Evolutionary conservation across 441 rosid species (phyloP).

Genomic region (Brassica hybrid): DNA sequence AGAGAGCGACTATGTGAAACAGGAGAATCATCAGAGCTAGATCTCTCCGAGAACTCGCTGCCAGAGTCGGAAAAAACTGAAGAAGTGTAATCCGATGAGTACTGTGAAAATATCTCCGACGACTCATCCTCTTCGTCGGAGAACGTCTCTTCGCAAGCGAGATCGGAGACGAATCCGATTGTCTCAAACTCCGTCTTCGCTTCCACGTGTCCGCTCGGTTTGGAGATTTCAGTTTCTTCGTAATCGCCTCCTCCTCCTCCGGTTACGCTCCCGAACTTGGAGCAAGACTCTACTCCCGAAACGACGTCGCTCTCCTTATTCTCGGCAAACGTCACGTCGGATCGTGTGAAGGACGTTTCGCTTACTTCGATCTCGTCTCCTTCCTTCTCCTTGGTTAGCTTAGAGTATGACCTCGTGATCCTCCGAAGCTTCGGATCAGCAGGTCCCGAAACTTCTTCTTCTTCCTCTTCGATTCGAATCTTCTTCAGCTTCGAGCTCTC

Average conservation of each 20-base stretch:
- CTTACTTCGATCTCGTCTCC: conserved; percentile 55
- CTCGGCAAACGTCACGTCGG: conserved; percentile 51
- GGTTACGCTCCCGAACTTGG: conserved; percentile 35
- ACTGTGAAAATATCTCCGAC: conserved; percentile 55
- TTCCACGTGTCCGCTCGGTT: conserved; percentile 44
- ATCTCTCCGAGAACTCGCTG: conserved; percentile 74
- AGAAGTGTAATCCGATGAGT: conserved; percentile 67
- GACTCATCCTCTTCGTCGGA: conserved; percentile 52
- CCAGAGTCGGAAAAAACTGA: conserved; percentile 67
- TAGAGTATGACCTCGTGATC: conserved; percentile 61
- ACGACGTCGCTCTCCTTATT: conserved; percentile 50
- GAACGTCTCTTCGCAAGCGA: conserved; percentile 70
- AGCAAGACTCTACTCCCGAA: conserved; percentile 58
- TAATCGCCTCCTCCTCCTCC: conserved; percentile 36
- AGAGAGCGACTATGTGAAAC: conserved; percentile 65
- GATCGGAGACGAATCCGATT: conserved; percentile 54
- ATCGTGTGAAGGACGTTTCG: conserved; percentile 48
- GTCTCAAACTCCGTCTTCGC: background rate
- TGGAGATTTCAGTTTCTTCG: conserved; percentile 50
- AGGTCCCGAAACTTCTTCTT: background rate
- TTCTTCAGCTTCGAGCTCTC: conserved; percentile 33
- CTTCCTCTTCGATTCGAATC: conserved; percentile 38
- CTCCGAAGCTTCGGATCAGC: conserved; percentile 47
- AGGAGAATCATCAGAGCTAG: conserved; percentile 50
- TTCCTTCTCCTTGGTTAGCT: conserved; percentile 40